Base-by-base conservation (phyloP, 768 basidiomycete genomes). In the Boletus edulis region DNA sequence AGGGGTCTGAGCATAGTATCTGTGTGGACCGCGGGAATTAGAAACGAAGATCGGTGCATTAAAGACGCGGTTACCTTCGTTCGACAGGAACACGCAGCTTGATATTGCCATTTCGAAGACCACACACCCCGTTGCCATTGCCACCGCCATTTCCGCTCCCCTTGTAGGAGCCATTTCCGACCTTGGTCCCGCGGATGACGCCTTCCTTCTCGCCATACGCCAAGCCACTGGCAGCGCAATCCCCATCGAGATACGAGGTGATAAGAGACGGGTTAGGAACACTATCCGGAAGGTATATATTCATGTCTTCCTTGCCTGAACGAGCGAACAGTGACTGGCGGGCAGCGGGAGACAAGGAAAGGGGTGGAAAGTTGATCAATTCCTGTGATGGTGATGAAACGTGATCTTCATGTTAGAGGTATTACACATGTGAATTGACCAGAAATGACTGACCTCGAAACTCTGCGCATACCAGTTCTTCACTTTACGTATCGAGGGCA, bases 1-100 rank as follows among this genome's bases (percentile, higher is more conserved):
- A 29, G 77, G 77, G 0, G 88, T 83, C 60, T 87, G 84, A 9
- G 93, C 90, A 67, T 94, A 95, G 73, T 95, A 97, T 72, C 91
- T 93, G 67, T 27, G 22, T 17, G 18, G 15, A 20, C 15, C 39
- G 41, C 46, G 48, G 17, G 46, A 64, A 52, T 52, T 31, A 56
- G 48, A 50, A 39, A 43, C 14, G 27, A 38, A 42, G 5, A 37
- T 37, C 18, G 4, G 17, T 35, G 13, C 14, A 18, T 7, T n/a
- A 10, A 58, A 27, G 17, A 13, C 38, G n/a, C 8, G 17, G 18
- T 3, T 18, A 60, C 59, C 59, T 60, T 57, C 59, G 59, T 51
- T 60, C 59, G 15, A 60, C 27, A 12, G 60, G 59, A 9, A 60
- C 59, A 44, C 59, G 59, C 20, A 60, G 18, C 17, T 51, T 60